Conservation (phyloP, 2,329 filamentous ascomycete species). For the Chaetoscypha palmicola region DNA sequence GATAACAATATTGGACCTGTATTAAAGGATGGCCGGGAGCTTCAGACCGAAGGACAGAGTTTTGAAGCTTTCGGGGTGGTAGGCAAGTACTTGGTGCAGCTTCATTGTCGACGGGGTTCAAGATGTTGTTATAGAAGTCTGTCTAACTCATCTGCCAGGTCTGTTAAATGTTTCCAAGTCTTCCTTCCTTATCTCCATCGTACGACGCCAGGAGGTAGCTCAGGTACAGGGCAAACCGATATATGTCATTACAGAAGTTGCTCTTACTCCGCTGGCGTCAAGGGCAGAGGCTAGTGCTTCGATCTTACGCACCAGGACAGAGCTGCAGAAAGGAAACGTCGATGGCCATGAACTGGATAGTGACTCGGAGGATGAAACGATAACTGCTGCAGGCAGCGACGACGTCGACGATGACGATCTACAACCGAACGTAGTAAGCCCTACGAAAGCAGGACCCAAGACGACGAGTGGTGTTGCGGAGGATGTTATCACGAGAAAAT, state of each 20-base stretch:
- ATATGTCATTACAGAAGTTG: conserved; percentile 82
- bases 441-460: conserved; percentile 14
- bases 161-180: conserved; percentile 74
- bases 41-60: conserved; percentile 15
- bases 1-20: conserved; percentile 24
- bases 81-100: conserved; percentile 24
- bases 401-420: conserved; percentile 38
- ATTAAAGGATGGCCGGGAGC: conserved; percentile 15
- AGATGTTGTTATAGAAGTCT: neutral
- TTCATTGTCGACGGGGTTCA: too few species aligned
- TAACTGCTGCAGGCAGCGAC: conserved; percentile 30
- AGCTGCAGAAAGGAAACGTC: conserved; percentile 33
- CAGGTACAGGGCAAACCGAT: conserved; percentile 75
- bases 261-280: conserved; percentile 80
- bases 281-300: conserved; percentile 66
- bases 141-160: conserved; percentile 45
- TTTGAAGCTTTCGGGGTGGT: conserved; percentile 33
- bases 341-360: conserved; percentile 29
- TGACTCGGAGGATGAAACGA: conserved; percentile 41
- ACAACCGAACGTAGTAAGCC: conserved; percentile 1
- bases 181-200: conserved; percentile 82
- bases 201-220: conserved; percentile 78
- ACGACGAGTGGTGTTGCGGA: conserved; percentile 63
- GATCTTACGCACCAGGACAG: conserved; percentile 54
- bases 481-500: conserved; percentile 76